These are phyloP conservation scores for Ceratobasidium sp. DNA, from an alignment of 1,284 basidiomycete species.

Conservation along the genomic window DNA sequence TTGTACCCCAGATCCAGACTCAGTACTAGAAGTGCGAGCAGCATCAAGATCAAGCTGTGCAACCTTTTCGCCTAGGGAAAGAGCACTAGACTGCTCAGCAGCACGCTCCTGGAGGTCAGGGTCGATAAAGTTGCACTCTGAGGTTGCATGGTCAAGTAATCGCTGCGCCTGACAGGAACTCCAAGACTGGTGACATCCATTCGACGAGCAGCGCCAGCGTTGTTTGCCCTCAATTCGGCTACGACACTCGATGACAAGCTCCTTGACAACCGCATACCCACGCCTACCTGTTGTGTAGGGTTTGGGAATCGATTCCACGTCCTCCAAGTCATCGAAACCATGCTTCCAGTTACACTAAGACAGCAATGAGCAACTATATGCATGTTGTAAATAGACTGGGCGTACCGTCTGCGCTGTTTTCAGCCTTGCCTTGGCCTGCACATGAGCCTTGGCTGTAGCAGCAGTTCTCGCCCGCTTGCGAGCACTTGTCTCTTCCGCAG, in stretches of 20 bases:
- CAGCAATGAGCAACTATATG: not conserved
- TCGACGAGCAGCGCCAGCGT: not conserved
- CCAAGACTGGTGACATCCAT: constrained; percentile 18
- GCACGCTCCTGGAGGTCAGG: not conserved
- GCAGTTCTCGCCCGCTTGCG: not conserved
- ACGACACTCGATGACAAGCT: constrained; percentile 2
- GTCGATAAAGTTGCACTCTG: not conserved
- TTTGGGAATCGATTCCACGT: not conserved
- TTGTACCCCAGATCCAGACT: not conserved
- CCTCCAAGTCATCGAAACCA: constrained; percentile 13
- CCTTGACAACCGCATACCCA: not conserved
- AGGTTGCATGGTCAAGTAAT: not conserved
- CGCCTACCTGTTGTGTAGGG: not conserved
- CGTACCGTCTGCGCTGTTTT: constrained; percentile 21
- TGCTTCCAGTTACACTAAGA: constrained; percentile 5
- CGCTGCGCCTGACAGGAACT: not conserved
- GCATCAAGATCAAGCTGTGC: not conserved
- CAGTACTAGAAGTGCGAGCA: not conserved
- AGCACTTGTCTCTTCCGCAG: not conserved
- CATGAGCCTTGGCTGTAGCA: not conserved
- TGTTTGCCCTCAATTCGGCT: not conserved
- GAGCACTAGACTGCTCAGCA: not conserved
- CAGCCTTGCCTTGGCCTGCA: not conserved
- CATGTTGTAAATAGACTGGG: not conserved
- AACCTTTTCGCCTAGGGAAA: not conserved